These are phyloP conservation scores for Solanum commersonii DNA, from an alignment of 257 asterid genomes.

Conservation along the genomic window DNA sequence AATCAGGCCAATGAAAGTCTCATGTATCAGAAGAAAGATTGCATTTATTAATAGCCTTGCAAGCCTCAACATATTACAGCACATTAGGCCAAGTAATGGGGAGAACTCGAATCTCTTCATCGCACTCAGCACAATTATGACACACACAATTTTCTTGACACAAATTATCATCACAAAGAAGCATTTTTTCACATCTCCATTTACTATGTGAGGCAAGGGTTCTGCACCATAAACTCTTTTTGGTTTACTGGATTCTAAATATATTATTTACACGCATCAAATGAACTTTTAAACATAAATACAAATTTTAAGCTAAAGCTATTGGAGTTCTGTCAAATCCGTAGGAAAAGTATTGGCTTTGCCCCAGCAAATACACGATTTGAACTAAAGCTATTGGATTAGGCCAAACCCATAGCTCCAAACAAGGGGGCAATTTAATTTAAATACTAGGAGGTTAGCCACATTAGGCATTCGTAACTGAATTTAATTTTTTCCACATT, in stretches of 20 bases:
- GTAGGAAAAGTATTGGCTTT: not conserved
- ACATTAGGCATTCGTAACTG: not conserved
- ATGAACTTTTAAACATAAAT: not conserved
- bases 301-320: not conserved
- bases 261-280: not conserved
- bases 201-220: not conserved
- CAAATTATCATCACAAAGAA: not conserved
- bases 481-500: not conserved
- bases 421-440: not conserved
- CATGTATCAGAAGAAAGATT: not conserved
- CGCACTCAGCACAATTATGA: not conserved
- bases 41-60: not conserved
- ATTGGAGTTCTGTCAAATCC: not conserved
- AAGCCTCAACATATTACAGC: not conserved
- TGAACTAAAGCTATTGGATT: not conserved
- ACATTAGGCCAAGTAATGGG: not conserved
- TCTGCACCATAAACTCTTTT: not conserved
- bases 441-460: not conserved
- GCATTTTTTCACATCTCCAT: not conserved
- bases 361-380: not conserved
- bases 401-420: not conserved
- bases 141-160: not conserved
- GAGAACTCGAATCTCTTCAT: not conserved
- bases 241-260: not conserved
- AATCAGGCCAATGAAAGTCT: not conserved